These are phyloP conservation scores for Cryptococcus sp. DNA, from an alignment of 1,284 basidiomycete genomes.

Conservation along the genomic window DNA sequence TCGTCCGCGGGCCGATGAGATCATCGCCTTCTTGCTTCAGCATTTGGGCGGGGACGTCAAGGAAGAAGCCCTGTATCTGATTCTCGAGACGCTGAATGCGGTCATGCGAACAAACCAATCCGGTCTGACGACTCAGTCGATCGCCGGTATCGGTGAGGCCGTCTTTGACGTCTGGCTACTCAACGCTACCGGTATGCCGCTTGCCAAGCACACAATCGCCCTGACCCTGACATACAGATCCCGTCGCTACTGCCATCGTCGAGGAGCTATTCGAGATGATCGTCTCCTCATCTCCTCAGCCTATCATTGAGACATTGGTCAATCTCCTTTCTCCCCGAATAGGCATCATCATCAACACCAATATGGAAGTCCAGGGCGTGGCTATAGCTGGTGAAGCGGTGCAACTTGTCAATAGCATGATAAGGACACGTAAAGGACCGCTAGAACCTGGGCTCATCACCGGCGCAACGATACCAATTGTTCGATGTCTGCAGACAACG, in stretches of 20 bases:
- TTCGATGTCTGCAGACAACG: slow-evolving; percentile 60
- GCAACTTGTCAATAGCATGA: slow-evolving; percentile 68
- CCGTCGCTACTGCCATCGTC: slow-evolving; percentile 79
- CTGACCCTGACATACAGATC: slow-evolving; percentile 61
- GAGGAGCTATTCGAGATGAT: slow-evolving; percentile 74
- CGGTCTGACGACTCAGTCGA: too few relatives aligned
- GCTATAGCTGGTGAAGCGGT: slow-evolving; percentile 69
- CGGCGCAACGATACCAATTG: slow-evolving; percentile 67
- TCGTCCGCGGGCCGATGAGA: slow-evolving; percentile 63
- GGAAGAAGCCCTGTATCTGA: slow-evolving; percentile 84
- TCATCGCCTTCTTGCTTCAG: slow-evolving; percentile 73
- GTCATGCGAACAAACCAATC: too few relatives aligned
- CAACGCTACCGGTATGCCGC: slow-evolving; percentile 62
- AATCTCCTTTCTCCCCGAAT: slow-evolving; percentile 68
- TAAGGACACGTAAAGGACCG: slow-evolving; percentile 59
- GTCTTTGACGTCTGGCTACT: slow-evolving; percentile 62
- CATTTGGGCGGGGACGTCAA: slow-evolving; percentile 53
- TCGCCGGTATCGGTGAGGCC: slow-evolving; percentile 64
- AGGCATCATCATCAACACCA: slow-evolving; percentile 59
- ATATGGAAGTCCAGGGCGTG: slow-evolving; percentile 60
- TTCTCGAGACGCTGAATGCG: slow-evolving; percentile 77
- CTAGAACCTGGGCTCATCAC: slow-evolving; percentile 74
- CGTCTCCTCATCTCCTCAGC: slow-evolving; percentile 52
- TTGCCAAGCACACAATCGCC: slow-evolving; percentile 62
- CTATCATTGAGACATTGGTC: slow-evolving; percentile 53